Percentiles rank a stretch among this genome's conserved stretches.
These are phyloP conservation scores for Fonsecaea pedrosoi DNA, from an alignment of 2,329 filamentous ascomycete genomes.

Conservation along the genomic window DNA sequence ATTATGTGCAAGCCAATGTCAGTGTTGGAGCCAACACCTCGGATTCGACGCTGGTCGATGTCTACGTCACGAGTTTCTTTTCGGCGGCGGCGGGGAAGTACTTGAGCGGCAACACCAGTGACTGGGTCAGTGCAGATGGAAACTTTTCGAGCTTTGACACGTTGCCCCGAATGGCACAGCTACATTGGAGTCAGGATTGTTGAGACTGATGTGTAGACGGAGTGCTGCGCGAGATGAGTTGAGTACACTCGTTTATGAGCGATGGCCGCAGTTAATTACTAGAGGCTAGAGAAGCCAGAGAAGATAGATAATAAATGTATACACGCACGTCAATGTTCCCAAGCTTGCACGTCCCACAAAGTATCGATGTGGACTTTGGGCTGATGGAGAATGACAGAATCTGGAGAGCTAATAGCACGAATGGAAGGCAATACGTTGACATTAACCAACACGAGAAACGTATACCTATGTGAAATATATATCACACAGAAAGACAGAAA, in stretches of 20 bases:
- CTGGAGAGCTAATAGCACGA: too few species aligned
- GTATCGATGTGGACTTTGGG: too few species aligned
- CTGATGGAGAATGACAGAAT: too few species aligned
- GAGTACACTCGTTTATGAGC: not conserved
- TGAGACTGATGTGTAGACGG: conserved; percentile 8
- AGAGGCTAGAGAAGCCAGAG: not conserved
- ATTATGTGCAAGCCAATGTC: conserved; percentile 46
- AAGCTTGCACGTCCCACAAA: too few species aligned
- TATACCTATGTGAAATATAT: too few species aligned
- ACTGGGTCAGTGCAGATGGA: conserved; percentile 34
- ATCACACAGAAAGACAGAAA: too few species aligned
- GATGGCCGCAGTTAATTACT: not conserved
- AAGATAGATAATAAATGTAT: too few species aligned
- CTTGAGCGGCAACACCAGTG: conserved; percentile 35
- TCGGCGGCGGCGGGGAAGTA: conserved; percentile 32
- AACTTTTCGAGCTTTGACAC: conserved; percentile 38
- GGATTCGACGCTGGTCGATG: conserved; percentile 35
- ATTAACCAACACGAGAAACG: too few species aligned
- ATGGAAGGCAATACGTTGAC: too few species aligned
- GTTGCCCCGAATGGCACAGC: conserved; percentile 28
- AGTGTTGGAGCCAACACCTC: conserved; percentile 28
- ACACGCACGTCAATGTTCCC: too few species aligned
- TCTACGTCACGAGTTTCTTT: conserved; percentile 38
- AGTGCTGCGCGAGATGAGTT: not conserved
- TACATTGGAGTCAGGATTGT: conserved; percentile 36